Base-by-base conservation (phyloP, 768 basidiomycete species). In the Rhodotorula kratochvilovae region DNA sequence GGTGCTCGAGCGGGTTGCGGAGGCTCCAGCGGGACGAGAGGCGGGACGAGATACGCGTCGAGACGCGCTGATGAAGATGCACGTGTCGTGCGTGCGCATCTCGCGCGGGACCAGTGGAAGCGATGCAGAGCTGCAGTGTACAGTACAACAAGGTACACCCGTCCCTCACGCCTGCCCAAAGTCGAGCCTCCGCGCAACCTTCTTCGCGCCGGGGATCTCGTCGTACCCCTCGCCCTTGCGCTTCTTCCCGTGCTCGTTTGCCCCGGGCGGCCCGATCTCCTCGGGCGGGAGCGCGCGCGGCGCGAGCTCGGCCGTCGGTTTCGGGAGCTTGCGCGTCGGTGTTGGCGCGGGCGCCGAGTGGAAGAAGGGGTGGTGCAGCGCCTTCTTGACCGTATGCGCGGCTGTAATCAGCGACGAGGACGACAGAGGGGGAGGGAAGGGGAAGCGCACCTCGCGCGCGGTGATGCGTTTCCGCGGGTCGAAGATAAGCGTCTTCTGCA, bases 301-400 rank as follows among this genome's bases (percentile, higher is more conserved):
- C 8, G 84, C 79, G 1, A 82, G 81, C 58, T 83, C 83, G 53
- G 80, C 82, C 21, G 57, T 76, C 72, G 66, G 86, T 81, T 85
- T 94, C 0, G 96, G 96, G 2, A 99, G 85, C 77, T 91, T 89
- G 15, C 87, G 88, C 0, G 92, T 92, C 73, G 90, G 89, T 0
- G 93, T 89, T 0, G 96, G 93, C 12, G 54, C 46, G 1, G 78
- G 77, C 7, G 10, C 4, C 35, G 57, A 48, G 54, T 55, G 86
- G 83, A 98, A 97, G 80, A 95, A 98, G 6, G 89, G 82, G 77
- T 98, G 93, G 59, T 85, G 80, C 25, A 99, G 86, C 16, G 92
- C 90, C 92, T 95, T n/a, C 74, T 25, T n/a, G n/a, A n/a, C n/a
- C n/a, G n/a, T n/a, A n/a, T n/a, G n/a, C n/a, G n/a, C n/a, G n/a